These are phyloP conservation scores for Piloderma croceum DNA, from an alignment of 768 basidiomycete species.

Conservation along the genomic window DNA sequence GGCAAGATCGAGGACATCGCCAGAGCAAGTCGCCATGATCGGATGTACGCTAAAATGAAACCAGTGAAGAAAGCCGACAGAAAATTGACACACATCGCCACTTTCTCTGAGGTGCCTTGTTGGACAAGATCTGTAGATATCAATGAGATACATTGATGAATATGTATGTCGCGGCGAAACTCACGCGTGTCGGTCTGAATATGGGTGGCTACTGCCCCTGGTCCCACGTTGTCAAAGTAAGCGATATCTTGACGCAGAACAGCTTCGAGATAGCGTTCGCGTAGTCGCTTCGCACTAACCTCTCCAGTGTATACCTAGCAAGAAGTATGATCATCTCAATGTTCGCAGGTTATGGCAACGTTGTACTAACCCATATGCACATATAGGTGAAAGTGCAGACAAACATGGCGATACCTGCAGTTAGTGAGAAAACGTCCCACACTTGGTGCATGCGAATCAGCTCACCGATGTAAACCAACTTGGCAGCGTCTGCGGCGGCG, in stretches of 20 bases:
- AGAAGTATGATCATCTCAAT: slow-evolving; percentile 63
- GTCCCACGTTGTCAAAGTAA: slow-evolving; percentile 87
- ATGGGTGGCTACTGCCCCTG: slow-evolving; percentile 90
- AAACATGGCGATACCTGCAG: slow-evolving; percentile 67
- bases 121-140: slow-evolving; percentile 67
- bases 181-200: slow-evolving; percentile 84
- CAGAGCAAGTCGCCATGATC: slow-evolving; percentile 77
- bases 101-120: slow-evolving; percentile 87
- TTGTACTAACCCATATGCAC: slow-evolving; percentile 64
- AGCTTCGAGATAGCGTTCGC: slow-evolving; percentile 76
- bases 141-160: background rate
- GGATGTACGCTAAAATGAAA: slow-evolving; percentile 66
- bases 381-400: slow-evolving; percentile 70
- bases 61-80: slow-evolving; percentile 69
- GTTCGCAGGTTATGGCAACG: slow-evolving; percentile 69
- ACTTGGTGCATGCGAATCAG: slow-evolving; percentile 2
- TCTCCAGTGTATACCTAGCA: slow-evolving; percentile 72
- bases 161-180: slow-evolving; percentile 67
- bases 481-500: slow-evolving; percentile 55
- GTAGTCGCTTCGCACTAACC: slow-evolving; percentile 73
- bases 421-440: slow-evolving; percentile 2
- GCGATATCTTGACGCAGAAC: slow-evolving; percentile 83
- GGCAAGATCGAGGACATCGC: slow-evolving; percentile 76
- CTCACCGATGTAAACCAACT: slow-evolving; percentile 61
- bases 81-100: slow-evolving; percentile 63